Conservation (phyloP, 1,139 yeast genomes). For the Candida neerlandica region DNA sequence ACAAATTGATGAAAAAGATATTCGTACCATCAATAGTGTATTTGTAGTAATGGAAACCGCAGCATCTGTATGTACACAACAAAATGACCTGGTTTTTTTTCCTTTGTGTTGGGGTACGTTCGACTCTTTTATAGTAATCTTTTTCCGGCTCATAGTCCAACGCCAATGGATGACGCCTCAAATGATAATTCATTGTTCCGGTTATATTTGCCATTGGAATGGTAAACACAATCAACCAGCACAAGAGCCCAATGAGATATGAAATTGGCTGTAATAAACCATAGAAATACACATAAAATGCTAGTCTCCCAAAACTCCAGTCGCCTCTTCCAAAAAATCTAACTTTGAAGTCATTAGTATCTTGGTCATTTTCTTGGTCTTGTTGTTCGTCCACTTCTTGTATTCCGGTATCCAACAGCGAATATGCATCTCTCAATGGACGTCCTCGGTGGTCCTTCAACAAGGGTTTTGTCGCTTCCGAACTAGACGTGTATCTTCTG, state of each 20-base stretch:
- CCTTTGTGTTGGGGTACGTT: conserved; percentile 18
- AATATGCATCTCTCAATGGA: conserved; percentile 42
- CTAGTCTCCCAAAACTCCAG: conserved; percentile 84
- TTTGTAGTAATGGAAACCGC: conserved; percentile 91
- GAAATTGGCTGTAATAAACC: conserved; percentile 69
- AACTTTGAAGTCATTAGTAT: conserved; percentile 43
- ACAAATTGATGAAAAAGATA: conserved; percentile 83
- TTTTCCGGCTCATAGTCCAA: conserved; percentile 67
- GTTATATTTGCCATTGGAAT: conserved; percentile 90
- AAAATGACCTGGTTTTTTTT: conserved; percentile 46
- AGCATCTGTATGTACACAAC: conserved; percentile 88
- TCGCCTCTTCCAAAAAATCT: conserved; percentile 90
- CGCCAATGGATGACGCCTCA: conserved; percentile 90
- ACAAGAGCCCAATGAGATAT: conserved; percentile 52
- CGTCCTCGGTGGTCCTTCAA: conserved; percentile 50
- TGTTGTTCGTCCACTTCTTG: conserved; percentile 20
- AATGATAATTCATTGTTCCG: conserved; percentile 61
- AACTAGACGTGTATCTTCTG: conserved; percentile 39
- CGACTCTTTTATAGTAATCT: conserved; percentile 41
- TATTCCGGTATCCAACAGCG: conserved; percentile 28
- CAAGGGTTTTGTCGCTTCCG: conserved; percentile 39
- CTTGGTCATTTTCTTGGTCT: conserved; percentile 32
- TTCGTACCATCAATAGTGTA: conserved; percentile 96
- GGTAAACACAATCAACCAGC: conserved; percentile 87
- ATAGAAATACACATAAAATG: conserved; percentile 77